These are phyloP conservation scores for Urtica urens DNA, from an alignment of 306 rosid species.

Conservation along the genomic window DNA sequence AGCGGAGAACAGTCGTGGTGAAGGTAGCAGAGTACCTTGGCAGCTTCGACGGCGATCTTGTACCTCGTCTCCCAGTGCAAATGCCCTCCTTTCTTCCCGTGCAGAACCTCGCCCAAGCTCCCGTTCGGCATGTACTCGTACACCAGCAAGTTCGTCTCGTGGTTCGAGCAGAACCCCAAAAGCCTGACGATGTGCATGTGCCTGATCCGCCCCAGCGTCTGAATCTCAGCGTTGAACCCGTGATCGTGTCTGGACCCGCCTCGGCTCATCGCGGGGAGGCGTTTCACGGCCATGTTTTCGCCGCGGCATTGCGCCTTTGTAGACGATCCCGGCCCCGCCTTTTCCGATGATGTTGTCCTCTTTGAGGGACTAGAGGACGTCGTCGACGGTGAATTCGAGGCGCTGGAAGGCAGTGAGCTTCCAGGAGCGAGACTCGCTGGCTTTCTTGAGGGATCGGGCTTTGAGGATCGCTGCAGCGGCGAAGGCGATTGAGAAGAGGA, in stretches of 20 bases:
- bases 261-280: constrained; percentile 57
- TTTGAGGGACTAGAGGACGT: constrained; percentile 72
- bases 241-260: constrained; percentile 84
- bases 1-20: constrained; percentile 96
- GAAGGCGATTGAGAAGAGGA: constrained; percentile 61
- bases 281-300: constrained; percentile 76
- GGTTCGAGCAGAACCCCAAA: constrained; percentile 89
- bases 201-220: constrained; percentile 79
- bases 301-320: constrained; percentile 79
- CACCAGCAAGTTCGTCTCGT: constrained; percentile 87
- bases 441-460: constrained; percentile 77
- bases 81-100: constrained; percentile 96
- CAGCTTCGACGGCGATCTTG: constrained; percentile 85
- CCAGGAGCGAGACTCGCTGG: constrained; percentile 79
- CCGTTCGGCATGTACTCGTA: constrained; percentile 98
- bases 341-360: constrained; percentile 93
- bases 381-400: constrained; percentile 81
- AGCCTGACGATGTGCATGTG: constrained; percentile 87
- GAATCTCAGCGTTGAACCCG: constrained; percentile 96
- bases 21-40: constrained; percentile 92
- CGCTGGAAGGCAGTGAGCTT: constrained; percentile 87
- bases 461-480: constrained; percentile 70
- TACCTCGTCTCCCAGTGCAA: constrained; percentile 84
- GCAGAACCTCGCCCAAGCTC: constrained; percentile 91
- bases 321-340: constrained; percentile 99